Conservation (phyloP, 371 early-diverging fungal species). For the Conidiobolus incongruus region DNA sequence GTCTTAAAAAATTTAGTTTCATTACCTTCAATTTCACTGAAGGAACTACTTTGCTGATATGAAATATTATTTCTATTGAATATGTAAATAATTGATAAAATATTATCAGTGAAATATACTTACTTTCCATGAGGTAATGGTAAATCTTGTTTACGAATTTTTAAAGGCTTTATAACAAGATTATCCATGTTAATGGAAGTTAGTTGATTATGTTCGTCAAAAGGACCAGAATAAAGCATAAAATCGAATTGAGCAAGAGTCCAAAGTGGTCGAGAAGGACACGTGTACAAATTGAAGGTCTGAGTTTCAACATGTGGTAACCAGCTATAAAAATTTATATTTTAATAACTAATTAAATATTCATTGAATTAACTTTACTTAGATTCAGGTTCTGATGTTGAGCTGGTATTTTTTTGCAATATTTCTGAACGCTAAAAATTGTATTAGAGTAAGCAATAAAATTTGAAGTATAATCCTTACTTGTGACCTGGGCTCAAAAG, state of each 20-base stretch:
- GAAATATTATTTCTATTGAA: not conserved
- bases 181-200: not conserved
- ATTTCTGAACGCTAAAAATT: too few relatives aligned
- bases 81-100: not conserved
- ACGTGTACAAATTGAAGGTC: not conserved
- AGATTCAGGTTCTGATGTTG: not conserved
- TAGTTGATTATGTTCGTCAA: too few relatives aligned
- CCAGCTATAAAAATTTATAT: not conserved
- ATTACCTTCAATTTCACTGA: slow-evolving; percentile 1
- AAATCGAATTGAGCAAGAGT: slow-evolving; percentile 1
- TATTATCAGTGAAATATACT: not conserved
- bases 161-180: not conserved
- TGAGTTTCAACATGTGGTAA: slow-evolving; percentile 1
- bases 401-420: too few relatives aligned
- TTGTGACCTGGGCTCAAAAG: too few relatives aligned
- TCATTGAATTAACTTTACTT: not conserved
- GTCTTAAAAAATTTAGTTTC: not conserved
- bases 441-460: too few relatives aligned
- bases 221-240: not conserved
- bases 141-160: not conserved
- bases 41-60: not conserved
- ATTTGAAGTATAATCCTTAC: too few relatives aligned
- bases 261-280: not conserved
- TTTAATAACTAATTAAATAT: too few relatives aligned
- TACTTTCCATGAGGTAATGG: not conserved